A percentile compares a stretch with the other conserved stretches of the same genome.
phyloP scores from a whole-genome alignment of 345 rosid genomes.

The Syzygium grande region DNA sequence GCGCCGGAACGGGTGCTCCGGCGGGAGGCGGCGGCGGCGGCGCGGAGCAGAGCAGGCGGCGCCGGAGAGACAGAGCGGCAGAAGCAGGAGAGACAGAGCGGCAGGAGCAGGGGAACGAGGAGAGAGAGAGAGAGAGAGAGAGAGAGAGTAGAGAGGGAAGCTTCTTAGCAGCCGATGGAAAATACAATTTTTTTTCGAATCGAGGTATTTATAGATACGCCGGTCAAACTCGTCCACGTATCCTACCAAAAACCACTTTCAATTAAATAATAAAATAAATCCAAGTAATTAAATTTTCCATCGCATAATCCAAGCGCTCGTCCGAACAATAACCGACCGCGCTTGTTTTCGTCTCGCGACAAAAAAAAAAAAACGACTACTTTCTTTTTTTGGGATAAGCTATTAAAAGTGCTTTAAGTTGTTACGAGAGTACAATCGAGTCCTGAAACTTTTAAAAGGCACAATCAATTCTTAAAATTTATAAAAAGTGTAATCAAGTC shows the following conservation, averaged over 20 bases:
- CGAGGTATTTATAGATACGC: background rate
- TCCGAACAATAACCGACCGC: no score
- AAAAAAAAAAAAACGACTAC: no score
- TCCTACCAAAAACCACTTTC: background rate
- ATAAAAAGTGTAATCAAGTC: no score
- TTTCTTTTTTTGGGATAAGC: no score
- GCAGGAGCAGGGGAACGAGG: background rate
- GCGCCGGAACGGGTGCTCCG: background rate
- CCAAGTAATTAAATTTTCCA: background rate
- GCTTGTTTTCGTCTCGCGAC: no score
- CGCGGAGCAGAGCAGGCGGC: background rate
- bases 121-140: background rate
- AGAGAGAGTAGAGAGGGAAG: background rate
- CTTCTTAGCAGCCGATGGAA: background rate
- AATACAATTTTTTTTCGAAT: background rate
- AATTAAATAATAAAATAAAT: background rate
- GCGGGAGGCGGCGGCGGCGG: background rate
- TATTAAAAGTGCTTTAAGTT: no score
- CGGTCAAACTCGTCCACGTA: background rate
- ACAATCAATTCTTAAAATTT: no score
- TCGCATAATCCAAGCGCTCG: background rate
- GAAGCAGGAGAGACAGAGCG: background rate
- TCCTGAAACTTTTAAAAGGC: no score
- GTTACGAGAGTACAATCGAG: no score
- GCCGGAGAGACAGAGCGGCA: background rate